phyloP scores from a whole-genome alignment of 176 grass and related monocot genomes.

The Echinochloa phyllopogon region DNA sequence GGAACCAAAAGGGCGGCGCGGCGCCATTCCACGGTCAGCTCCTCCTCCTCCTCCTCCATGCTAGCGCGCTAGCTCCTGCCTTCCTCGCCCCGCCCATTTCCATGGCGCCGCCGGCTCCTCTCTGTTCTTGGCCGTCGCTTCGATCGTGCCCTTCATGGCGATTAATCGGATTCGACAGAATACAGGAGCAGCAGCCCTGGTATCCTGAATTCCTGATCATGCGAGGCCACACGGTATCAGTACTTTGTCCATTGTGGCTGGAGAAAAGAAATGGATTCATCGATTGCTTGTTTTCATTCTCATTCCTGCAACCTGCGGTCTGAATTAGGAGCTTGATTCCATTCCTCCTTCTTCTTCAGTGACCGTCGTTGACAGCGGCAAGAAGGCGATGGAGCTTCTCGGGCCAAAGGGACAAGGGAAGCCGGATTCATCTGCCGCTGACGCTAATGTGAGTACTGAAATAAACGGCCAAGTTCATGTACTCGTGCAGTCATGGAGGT shows the following conservation, averaged over 20 bases:
- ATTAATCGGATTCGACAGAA: background rate
- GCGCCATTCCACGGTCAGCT: conserved; percentile 57
- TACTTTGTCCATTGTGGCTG: background rate
- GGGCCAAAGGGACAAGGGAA: conserved; percentile 44
- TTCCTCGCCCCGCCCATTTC: background rate
- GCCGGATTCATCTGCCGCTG: background rate
- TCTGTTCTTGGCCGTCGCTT: background rate
- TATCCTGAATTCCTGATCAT: background rate
- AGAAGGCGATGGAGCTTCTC: conserved; percentile 91
- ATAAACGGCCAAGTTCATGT: background rate
- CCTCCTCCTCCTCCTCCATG: no score
- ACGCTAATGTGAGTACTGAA: conserved; percentile 18
- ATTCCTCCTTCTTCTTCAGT: conserved; percentile 55
- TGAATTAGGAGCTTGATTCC: background rate
- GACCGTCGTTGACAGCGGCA: conserved; percentile 77
- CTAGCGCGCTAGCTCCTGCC: no score
- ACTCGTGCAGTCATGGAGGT: background rate
- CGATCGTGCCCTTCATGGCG: background rate
- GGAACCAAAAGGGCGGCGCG: conserved; percentile 43
- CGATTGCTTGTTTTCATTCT: background rate
- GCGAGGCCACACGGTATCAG: background rate
- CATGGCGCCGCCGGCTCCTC: background rate
- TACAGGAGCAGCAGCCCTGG: background rate
- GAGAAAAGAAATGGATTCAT: background rate
- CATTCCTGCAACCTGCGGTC: background rate